Base-by-base conservation (phyloP, 352 stramenopile species). In the Pythium angustatum region DNA sequence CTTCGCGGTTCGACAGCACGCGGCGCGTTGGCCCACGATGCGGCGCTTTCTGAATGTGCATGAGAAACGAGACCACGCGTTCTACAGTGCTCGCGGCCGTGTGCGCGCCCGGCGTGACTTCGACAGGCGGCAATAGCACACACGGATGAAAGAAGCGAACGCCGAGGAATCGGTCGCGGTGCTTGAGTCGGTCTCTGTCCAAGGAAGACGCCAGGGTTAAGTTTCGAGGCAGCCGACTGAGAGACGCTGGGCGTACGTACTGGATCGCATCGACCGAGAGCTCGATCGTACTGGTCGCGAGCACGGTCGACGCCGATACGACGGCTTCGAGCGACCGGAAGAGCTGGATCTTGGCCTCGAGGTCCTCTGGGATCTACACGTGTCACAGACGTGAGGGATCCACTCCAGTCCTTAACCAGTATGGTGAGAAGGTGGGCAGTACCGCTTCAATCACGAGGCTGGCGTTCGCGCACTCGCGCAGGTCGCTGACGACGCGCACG, bases 111-210 rank as follows among this genome's bases (percentile, higher is more conserved):
- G 72, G 52, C 11, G 80, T 81, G 57, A 92, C 52, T 56, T 92
- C 83, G 27, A 90, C 80, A 5, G 82, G 78, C 14, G 75, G 78
- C 21, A 91, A 58, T 47, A 91, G 70, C 27, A 91, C 69, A 36
- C 78, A 88, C 30, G 83, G 83, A 54, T 87, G 80, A 72, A 91
- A 90, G 66, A 91, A 91, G 21, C 83, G 75, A 40, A 91, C 66
- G 69, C 83, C 80, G 8, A 92, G 73, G 36, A 92, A 78, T 5
- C 79, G 79, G 11, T 79, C 74, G 12, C 72, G 72, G 26, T 78
- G 77, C 33, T 68, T 40, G 15, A 88, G 66, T 17, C 80, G 69
- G 31, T 64, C 45, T 54, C 76, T 78, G 57, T 10, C n/a, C 12
- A 45, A 45, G 2, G 17, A 6, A 45, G 10, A 45, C 6, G 9